Evolutionary conservation across 2,329 filamentous ascomycete species (phyloP).

Genomic region (Albifimbria verrucaria): DNA sequence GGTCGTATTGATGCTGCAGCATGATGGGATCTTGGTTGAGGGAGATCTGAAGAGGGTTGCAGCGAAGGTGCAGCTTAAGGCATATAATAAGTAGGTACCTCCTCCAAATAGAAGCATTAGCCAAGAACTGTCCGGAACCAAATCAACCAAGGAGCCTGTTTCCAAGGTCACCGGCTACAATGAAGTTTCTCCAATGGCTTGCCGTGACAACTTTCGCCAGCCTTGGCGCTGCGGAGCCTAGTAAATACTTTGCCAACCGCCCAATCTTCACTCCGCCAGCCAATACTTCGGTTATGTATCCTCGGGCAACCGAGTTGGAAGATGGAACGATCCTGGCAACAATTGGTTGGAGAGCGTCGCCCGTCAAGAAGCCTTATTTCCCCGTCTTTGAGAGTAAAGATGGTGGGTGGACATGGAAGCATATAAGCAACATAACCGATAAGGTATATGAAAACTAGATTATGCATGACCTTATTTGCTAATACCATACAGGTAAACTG

Average conservation of each 20-base stretch:
- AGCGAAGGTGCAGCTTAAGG: too few relatives aligned
- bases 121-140: too few relatives aligned
- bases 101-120: not conserved
- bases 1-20: not conserved
- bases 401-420: slow-evolving; percentile 55
- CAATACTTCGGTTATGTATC: slow-evolving; percentile 31
- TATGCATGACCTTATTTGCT: not conserved
- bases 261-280: not conserved
- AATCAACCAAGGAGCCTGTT: not conserved
- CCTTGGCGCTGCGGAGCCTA: not conserved
- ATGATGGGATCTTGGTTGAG: not conserved
- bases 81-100: too few relatives aligned
- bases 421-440: slow-evolving; percentile 60
- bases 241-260: not conserved
- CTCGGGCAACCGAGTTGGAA: slow-evolving; percentile 38
- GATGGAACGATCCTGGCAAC: slow-evolving; percentile 45
- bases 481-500: slow-evolving; percentile 42
- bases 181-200: not conserved
- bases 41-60: not conserved
- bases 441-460: slow-evolving; percentile 19
- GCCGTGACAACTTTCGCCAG: not conserved
- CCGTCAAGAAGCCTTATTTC: slow-evolving; percentile 50
- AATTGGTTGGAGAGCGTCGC: slow-evolving; percentile 2
- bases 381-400: slow-evolving; percentile 49
- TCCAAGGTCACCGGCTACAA: not conserved